Conservation (phyloP, 2,329 filamentous ascomycete genomes). For the Thermothelomyces thermophilus region DNA sequence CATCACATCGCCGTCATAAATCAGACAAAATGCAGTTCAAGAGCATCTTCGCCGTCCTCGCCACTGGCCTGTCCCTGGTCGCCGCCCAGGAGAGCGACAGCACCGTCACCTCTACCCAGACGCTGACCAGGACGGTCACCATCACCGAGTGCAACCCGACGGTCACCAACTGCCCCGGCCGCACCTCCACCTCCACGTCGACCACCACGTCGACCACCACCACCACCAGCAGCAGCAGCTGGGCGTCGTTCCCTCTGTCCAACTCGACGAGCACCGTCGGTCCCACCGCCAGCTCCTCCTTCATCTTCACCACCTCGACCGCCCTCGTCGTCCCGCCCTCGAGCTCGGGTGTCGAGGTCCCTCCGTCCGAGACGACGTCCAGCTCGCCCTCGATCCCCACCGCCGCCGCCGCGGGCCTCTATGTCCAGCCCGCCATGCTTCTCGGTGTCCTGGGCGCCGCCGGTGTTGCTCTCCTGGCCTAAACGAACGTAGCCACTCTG, state of each 20-base stretch:
- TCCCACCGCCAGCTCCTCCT: slow-evolving; percentile 21
- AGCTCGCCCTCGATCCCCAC: slow-evolving; percentile 24
- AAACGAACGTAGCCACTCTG: slow-evolving; percentile 9
- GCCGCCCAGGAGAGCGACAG: slow-evolving; percentile 31
- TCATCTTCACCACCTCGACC: slow-evolving; percentile 25
- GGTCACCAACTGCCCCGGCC: slow-evolving; percentile 38
- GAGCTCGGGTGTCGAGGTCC: slow-evolving; percentile 17
- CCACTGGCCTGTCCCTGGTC: slow-evolving; percentile 34
- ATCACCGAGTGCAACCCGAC: slow-evolving; percentile 43
- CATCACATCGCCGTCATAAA: background rate
- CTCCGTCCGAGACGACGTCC: slow-evolving; percentile 23
- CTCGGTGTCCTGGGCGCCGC: slow-evolving; percentile 36
- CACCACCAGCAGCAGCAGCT: slow-evolving; percentile 23
- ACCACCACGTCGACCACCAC: too few species aligned
- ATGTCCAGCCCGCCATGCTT: slow-evolving; percentile 36
- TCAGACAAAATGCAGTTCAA: slow-evolving; percentile 41
- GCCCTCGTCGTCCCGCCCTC: slow-evolving; percentile 26
- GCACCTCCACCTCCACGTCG: too few species aligned
- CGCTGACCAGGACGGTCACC: slow-evolving; percentile 40
- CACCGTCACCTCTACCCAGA: slow-evolving; percentile 42
- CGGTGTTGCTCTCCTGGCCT: slow-evolving; percentile 35
- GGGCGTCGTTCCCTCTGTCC: slow-evolving; percentile 28
- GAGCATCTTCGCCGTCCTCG: slow-evolving; percentile 36
- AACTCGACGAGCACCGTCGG: slow-evolving; percentile 30
- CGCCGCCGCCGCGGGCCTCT: slow-evolving; percentile 32